phyloP scores from a whole-genome alignment of 225 moss, liverwort and hornwort genomes.

The Physcomitrellopsis africana region DNA sequence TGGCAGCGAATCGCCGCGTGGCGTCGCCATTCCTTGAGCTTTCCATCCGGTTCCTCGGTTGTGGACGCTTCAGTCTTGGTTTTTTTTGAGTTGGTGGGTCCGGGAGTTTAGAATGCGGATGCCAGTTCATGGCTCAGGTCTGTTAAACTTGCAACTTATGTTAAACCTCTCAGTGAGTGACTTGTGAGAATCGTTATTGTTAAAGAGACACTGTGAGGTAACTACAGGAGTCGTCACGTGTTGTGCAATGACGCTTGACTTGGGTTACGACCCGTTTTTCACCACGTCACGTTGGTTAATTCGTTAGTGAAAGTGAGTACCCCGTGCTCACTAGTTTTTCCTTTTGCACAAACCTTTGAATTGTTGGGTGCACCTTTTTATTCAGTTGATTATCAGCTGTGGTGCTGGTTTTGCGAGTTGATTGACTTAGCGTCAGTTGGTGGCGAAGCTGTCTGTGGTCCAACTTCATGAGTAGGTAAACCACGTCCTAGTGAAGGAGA shows the following conservation, averaged over 20 bases:
- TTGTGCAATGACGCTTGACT: not conserved
- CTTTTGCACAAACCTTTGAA: constrained; percentile 13
- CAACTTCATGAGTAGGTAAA: not conserved
- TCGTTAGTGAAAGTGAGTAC: not conserved
- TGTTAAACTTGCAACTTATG: not conserved
- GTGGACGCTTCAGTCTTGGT: not conserved
- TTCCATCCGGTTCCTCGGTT: not conserved
- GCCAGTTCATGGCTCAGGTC: not conserved
- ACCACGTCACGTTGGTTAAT: not conserved
- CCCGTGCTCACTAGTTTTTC: not conserved
- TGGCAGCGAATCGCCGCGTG: constrained; percentile 17
- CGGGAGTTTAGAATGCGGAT: not conserved
- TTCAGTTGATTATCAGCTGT: not conserved
- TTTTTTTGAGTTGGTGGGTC: not conserved
- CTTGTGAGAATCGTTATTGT: not conserved
- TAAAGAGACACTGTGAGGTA: not conserved
- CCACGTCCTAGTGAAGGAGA: constrained; percentile 13
- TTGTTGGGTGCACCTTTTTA: not conserved
- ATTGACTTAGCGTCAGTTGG: constrained; percentile 27
- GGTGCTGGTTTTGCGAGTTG: not conserved
- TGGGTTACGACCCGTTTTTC: not conserved
- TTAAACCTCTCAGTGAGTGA: not conserved
- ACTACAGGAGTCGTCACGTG: not conserved
- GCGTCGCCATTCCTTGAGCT: not conserved
- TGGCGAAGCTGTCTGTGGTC: not conserved